phyloP scores from a whole-genome alignment of 2,329 filamentous ascomycete genomes.

The Rosellinia necatrix region DNA sequence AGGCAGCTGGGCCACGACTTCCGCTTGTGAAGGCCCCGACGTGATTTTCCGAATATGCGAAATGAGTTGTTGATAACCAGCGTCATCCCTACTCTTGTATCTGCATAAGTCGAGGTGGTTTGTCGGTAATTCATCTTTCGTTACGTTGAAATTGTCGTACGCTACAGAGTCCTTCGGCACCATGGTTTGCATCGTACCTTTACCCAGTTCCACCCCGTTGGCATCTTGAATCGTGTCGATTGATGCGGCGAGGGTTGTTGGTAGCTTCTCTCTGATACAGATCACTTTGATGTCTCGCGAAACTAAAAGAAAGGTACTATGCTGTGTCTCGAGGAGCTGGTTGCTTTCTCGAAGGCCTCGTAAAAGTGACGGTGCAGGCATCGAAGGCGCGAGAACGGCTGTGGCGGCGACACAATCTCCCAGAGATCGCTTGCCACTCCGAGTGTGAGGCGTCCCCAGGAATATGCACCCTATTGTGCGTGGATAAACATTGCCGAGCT shows the following conservation, averaged over 20 bases:
- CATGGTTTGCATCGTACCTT: slow-evolving; percentile 36
- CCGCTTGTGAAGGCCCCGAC: slow-evolving; percentile 32
- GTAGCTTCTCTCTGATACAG: slow-evolving; percentile 37
- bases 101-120: slow-evolving; percentile 36
- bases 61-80: slow-evolving; percentile 34
- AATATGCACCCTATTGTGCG: slow-evolving; percentile 40
- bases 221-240: slow-evolving; percentile 31
- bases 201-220: slow-evolving; percentile 35
- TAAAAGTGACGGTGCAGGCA: slow-evolving; percentile 32
- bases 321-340: slow-evolving; percentile 37
- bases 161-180: slow-evolving; percentile 35
- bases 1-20: slow-evolving; percentile 37
- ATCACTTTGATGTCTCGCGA: slow-evolving; percentile 41
- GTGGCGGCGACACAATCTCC: slow-evolving; percentile 38
- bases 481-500: slow-evolving; percentile 40
- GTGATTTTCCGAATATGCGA: slow-evolving; percentile 36
- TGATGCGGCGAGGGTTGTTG: slow-evolving; percentile 32
- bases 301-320: slow-evolving; percentile 37
- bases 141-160: slow-evolving; percentile 39
- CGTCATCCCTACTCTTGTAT: slow-evolving; percentile 36
- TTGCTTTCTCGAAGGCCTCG: slow-evolving; percentile 34
- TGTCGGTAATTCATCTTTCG: slow-evolving; percentile 34
- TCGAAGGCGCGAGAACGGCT: slow-evolving; percentile 35
- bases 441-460: slow-evolving; percentile 38
- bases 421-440: slow-evolving; percentile 36